phyloP scores from a whole-genome alignment of 1,139 yeast species.

The Geotrichum histeridarum region DNA sequence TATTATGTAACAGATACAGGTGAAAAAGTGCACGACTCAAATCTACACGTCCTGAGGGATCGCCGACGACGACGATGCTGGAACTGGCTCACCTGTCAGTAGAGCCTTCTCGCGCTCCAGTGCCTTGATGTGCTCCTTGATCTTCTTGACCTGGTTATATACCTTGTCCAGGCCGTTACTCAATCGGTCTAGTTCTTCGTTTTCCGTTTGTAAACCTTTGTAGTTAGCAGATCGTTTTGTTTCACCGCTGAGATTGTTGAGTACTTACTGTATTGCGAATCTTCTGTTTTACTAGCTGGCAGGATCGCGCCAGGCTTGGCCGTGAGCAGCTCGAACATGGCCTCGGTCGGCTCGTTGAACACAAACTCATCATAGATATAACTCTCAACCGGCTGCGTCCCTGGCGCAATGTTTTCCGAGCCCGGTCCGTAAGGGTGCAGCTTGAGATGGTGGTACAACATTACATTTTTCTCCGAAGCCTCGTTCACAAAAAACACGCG shows the following conservation, averaged over 20 bases:
- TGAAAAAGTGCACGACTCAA: too few species aligned
- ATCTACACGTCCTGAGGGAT: too few species aligned
- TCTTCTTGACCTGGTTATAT: slow-evolving; percentile 36
- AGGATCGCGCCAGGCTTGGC: slow-evolving; percentile 67
- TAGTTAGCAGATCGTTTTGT: too few species aligned
- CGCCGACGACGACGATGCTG: too few species aligned
- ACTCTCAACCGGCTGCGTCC: slow-evolving; percentile 49
- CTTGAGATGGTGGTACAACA: slow-evolving; percentile 81
- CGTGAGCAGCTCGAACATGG: slow-evolving; percentile 72
- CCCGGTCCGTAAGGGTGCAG: slow-evolving; percentile 67
- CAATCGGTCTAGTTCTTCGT: slow-evolving; percentile 71
- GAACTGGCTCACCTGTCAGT: slow-evolving; percentile 12
- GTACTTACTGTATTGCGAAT: slow-evolving; percentile 40
- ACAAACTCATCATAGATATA: slow-evolving; percentile 85
- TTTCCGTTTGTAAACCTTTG: slow-evolving; percentile 51
- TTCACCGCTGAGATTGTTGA: background rate
- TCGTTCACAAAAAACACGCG: slow-evolving; percentile 82
- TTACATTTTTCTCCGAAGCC: slow-evolving; percentile 82
- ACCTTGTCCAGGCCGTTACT: slow-evolving; percentile 63
- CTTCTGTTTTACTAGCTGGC: slow-evolving; percentile 52
- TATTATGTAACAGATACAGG: background rate
- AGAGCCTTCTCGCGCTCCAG: slow-evolving; percentile 32
- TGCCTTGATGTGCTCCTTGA: slow-evolving; percentile 30
- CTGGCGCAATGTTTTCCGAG: slow-evolving; percentile 25
- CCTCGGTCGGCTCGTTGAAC: slow-evolving; percentile 93